Evolutionary conservation across 2,329 filamentous ascomycete genomes (phyloP).

Genomic region (Scedosporium apiospermum): DNA sequence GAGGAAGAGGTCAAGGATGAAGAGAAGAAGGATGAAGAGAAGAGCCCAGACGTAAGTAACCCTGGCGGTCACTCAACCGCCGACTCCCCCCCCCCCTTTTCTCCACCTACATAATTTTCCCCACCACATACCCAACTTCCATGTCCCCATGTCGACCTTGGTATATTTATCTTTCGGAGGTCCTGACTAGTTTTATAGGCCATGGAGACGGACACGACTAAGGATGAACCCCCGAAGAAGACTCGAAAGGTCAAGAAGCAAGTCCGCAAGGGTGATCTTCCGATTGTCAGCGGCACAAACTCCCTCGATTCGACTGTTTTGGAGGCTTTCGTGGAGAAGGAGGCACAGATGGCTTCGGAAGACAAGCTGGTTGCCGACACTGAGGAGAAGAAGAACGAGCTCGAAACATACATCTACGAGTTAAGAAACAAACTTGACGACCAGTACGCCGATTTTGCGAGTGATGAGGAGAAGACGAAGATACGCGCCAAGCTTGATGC

Average conservation of each 20-base stretch:
- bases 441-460: slow-evolving; percentile 79
- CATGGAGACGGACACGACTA: slow-evolving; percentile 70
- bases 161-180: neutral
- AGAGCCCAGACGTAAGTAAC: slow-evolving; percentile 64
- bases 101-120: neutral
- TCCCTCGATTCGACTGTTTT: slow-evolving; percentile 64
- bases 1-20: slow-evolving; percentile 85
- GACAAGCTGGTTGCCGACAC: slow-evolving; percentile 98
- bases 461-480: slow-evolving; percentile 84
- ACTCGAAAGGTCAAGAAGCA: slow-evolving; percentile 99
- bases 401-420: slow-evolving; percentile 96
- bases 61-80: neutral
- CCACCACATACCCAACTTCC: neutral
- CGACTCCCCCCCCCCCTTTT: neutral
- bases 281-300: slow-evolving; percentile 73
- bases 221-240: slow-evolving; percentile 65
- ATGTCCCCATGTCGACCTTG: neutral
- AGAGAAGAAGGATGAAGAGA: slow-evolving; percentile 40
- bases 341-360: slow-evolving; percentile 88
- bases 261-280: slow-evolving; percentile 91
- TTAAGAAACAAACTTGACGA: slow-evolving; percentile 92
- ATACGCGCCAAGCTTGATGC: slow-evolving; percentile 74
- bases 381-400: slow-evolving; percentile 99
- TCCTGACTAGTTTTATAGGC: slow-evolving; percentile 38
- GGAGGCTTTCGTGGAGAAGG: slow-evolving; percentile 65